Evolutionary conservation across 208 protist species (phyloP).

Genomic region (Leishmania martiniquensis): DNA sequence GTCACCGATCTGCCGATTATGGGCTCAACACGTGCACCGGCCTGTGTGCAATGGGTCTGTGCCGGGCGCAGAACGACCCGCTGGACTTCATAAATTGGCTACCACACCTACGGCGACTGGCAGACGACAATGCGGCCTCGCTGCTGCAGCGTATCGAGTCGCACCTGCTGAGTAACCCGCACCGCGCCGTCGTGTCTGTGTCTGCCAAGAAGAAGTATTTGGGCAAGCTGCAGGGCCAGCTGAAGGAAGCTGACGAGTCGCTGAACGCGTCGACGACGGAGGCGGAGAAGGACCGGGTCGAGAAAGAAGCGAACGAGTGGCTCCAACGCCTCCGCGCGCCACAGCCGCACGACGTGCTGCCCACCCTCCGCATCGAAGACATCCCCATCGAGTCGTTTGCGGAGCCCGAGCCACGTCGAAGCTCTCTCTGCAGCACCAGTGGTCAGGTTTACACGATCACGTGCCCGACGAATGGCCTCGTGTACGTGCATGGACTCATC

Average conservation of each 20-base stretch:
- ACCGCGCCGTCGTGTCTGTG: slow-evolving; percentile 69
- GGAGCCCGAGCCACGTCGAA: slow-evolving; percentile 66
- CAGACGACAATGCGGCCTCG: slow-evolving; percentile 48
- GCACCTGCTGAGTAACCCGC: slow-evolving; percentile 75
- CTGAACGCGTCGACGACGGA: slow-evolving; percentile 65
- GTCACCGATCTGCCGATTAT: slow-evolving; percentile 88
- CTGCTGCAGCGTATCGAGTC: slow-evolving; percentile 72
- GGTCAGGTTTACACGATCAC: slow-evolving; percentile 56
- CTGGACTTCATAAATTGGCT: slow-evolving; percentile 91
- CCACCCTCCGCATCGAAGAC: slow-evolving; percentile 78
- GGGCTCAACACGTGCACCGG: slow-evolving; percentile 82
- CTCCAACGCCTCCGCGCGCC: slow-evolving; percentile 63
- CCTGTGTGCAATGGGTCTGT: slow-evolving; percentile 75
- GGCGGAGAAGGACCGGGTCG: slow-evolving; percentile 53
- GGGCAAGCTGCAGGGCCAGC: slow-evolving; percentile 58
- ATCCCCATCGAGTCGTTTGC: slow-evolving; percentile 76
- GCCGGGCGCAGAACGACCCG: slow-evolving; percentile 71
- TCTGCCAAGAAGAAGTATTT: slow-evolving; percentile 74
- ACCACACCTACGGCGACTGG: slow-evolving; percentile 69
- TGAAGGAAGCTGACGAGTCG: slow-evolving; percentile 54
- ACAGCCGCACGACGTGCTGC: slow-evolving; percentile 76
- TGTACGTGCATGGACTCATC: slow-evolving; percentile 90
- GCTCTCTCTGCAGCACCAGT: slow-evolving; percentile 15
- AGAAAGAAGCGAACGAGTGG: slow-evolving; percentile 67
- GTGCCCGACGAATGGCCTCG: slow-evolving; percentile 85